These are phyloP conservation scores for Phaffomyces thermotolerans DNA, from an alignment of 805 yeast genomes.

Conservation along the genomic window DNA sequence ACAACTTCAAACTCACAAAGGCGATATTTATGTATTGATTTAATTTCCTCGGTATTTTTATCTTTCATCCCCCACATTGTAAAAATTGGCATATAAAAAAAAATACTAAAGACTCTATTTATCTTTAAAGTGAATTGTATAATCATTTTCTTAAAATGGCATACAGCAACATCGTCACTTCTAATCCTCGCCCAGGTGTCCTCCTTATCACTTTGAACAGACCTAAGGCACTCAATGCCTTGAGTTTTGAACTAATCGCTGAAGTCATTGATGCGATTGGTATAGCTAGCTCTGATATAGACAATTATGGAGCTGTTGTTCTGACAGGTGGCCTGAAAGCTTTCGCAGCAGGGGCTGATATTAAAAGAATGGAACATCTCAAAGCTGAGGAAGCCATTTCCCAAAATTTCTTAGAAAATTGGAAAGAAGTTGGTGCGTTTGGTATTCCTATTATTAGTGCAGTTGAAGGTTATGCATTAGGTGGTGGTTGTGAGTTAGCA, in stretches of 20 bases:
- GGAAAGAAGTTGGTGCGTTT: constrained; percentile 32
- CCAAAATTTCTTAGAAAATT: constrained; percentile 30
- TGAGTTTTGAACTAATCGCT: constrained; percentile 11
- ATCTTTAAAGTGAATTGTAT: background rate
- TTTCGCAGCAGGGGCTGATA: constrained; percentile 52
- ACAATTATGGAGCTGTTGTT: constrained; percentile 39
- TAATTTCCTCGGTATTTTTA: background rate
- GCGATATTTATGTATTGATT: constrained; percentile 16
- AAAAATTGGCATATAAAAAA: background rate
- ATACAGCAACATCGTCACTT: constrained; percentile 16
- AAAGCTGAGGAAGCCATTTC: constrained; percentile 30
- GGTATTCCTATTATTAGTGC: constrained; percentile 48
- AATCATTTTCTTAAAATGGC: constrained; percentile 7
- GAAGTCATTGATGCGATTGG: constrained; percentile 19
- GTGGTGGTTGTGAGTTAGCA: constrained; percentile 52
- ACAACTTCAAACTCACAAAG: constrained; percentile 21
- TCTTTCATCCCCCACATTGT: background rate
- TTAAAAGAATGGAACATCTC: constrained; percentile 40
- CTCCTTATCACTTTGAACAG: constrained; percentile 21
- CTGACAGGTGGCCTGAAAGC: constrained; percentile 40
- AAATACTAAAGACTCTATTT: background rate
- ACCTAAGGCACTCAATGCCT: constrained; percentile 23
- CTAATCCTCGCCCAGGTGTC: constrained; percentile 20
- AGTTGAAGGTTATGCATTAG: constrained; percentile 47
- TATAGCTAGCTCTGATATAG: constrained; percentile 18